Evolutionary conservation across 768 basidiomycete species (phyloP), one percentile per base, ranked within the genome.

Genomic region (Trametes cubensis): DNA sequence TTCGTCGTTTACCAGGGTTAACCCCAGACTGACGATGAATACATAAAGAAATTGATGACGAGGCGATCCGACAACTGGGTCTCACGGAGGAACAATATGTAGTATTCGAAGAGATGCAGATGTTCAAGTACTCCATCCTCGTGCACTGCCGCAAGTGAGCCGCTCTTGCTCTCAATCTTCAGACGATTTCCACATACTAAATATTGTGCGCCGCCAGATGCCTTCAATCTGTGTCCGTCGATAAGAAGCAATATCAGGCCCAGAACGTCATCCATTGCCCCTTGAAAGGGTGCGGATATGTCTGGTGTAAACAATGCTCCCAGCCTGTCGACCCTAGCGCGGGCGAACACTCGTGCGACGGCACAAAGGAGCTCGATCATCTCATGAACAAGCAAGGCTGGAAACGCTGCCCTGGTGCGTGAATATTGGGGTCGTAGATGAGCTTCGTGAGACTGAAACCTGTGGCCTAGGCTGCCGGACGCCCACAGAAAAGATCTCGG

Each of bases 271-370:
- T 88, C 41, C 69, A 73, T 13, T 88, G 87, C 62, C 85, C 84
- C 4, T 68, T 81, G 34, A 73, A 69, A 0, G 70, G 71, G n/a
- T 88, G 87, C 59, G 67, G 71, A 0, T 72, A 84, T 63, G 73
- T 77, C 7, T 88, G 86, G 87, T 88, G 87, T 72, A 88, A 83
- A 72, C 71, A 72, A 26, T 88, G 87, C 71, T 80, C 79, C 26
- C 81, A 83, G 59, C 55, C 70, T 63, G 62, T 78, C 52, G 56
- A 63, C 8, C 21, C 72, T 13, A 73, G 70, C 18, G 79, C 75
- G 6, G 78, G 76, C 13, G 72, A 74, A 55, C 84, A 86, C 69
- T 83, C 83, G 0, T 88, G 87, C 69, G 85, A 86, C 59, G 85
- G 83, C 4, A 76, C 81, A 13, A 76, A 76, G 2, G 86, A 87